These are phyloP conservation scores for Starmera caribaea DNA, from an alignment of 805 yeast genomes.

Conservation along the genomic window DNA sequence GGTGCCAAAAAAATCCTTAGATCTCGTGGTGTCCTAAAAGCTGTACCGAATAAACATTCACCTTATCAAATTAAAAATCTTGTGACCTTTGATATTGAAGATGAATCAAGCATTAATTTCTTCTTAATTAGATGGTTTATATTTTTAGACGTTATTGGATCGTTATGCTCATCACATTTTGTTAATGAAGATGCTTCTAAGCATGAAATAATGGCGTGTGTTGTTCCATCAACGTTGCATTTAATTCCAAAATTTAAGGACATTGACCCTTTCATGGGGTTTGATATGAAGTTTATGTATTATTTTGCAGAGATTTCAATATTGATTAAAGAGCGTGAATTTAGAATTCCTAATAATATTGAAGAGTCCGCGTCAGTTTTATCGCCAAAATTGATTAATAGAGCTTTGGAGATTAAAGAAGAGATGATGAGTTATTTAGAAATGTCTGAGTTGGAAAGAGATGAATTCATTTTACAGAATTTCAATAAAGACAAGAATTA, in stretches of 20 bases:
- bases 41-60: conserved; percentile 14
- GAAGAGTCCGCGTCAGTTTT: conserved; percentile 5
- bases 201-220: conserved; percentile 18
- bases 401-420: conserved; percentile 32
- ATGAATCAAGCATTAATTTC: conserved; percentile 23
- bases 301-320: conserved; percentile 40
- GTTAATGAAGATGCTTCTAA: conserved; percentile 15
- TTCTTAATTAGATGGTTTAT: conserved; percentile 64
- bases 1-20: conserved; percentile 61
- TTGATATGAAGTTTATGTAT: conserved; percentile 54
- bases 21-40: conserved; percentile 36
- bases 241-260: conserved; percentile 23
- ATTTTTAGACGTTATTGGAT: conserved; percentile 55
- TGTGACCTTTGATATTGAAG: conserved; percentile 8
- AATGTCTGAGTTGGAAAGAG: conserved; percentile 18
- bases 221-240: conserved; percentile 5
- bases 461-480: conserved; percentile 12
- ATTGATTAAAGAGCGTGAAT: conserved; percentile 25
- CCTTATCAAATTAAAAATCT: conserved; percentile 5
- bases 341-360: conserved; percentile 1
- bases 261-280: conserved; percentile 56
- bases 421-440: conserved; percentile 17
- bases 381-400: conserved; percentile 6
- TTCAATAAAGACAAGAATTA: background rate
- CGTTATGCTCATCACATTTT: conserved; percentile 41